phyloP scores from a whole-genome alignment of 108 stramenopile species.

The Nitzschia palea region DNA sequence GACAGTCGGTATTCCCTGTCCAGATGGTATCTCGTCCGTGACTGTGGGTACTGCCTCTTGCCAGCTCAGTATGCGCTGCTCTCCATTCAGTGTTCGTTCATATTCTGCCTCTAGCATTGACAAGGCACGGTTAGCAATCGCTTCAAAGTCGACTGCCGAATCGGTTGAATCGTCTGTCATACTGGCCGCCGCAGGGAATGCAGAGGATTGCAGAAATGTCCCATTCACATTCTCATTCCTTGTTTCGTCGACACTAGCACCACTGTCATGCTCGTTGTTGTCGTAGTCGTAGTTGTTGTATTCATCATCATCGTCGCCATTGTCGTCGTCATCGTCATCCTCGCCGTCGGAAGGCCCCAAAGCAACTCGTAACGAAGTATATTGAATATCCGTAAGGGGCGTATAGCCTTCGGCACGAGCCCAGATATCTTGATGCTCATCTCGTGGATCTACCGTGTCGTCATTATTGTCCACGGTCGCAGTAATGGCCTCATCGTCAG shows the following conservation, averaged over 20 bases:
- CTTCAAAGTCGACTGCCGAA: constrained; percentile 28
- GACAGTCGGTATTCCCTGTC: too few relatives aligned
- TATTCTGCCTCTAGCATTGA: constrained; percentile 39
- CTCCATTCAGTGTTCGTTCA: constrained; percentile 23
- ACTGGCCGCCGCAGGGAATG: too few relatives aligned
- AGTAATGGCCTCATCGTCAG: neutral
- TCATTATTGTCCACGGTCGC: neutral
- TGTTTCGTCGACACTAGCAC: too few relatives aligned
- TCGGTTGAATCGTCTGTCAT: too few relatives aligned
- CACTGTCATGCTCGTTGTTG: too few relatives aligned
- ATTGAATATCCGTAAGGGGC: constrained; percentile 25
- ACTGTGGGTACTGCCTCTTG: neutral
- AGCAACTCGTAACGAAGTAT: constrained; percentile 21
- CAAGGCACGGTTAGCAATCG: constrained; percentile 33
- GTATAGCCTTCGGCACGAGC: constrained; percentile 33
- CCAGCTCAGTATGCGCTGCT: neutral
- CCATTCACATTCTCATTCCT: too few relatives aligned
- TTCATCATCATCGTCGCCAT: neutral
- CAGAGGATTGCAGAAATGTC: too few relatives aligned
- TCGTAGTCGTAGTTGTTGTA: neutral
- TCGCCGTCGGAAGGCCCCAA: constrained; percentile 14
- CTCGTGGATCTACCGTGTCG: neutral
- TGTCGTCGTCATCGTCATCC: constrained; percentile 1
- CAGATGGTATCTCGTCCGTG: too few relatives aligned
- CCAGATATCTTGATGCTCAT: constrained; percentile 19